Percentiles rank a stretch among this genome's conserved stretches.
Conservation (phyloP, 192 early-diverging fungal species). For the Gaertneriomyces semiglobifer region DNA sequence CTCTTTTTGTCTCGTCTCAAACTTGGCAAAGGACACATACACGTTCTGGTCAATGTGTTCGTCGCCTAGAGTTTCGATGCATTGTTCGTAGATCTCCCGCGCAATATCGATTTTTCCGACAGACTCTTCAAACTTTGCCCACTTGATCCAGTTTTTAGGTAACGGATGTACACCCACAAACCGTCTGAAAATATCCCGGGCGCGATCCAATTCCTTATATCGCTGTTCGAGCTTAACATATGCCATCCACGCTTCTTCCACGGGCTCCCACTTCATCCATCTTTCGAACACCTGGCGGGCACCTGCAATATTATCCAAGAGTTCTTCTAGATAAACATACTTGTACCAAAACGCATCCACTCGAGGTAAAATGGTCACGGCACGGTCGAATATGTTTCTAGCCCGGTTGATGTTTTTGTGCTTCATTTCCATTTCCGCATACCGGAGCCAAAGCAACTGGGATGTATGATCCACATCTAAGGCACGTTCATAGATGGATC, state of each 20-base stretch:
- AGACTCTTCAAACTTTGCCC: conserved; percentile 92
- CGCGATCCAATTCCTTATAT: conserved; percentile 78
- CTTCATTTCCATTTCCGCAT: conserved; percentile 98
- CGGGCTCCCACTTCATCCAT: conserved; percentile 99
- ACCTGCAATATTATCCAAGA: conserved; percentile 83
- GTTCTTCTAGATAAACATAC: conserved; percentile 98
- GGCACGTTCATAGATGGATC: conserved; percentile 77
- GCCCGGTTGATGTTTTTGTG: conserved; percentile 90
- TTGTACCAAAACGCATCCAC: conserved; percentile 76
- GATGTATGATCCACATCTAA: conserved; percentile 86
- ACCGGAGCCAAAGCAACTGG: conserved; percentile 83
- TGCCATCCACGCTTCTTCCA: conserved; percentile 87
- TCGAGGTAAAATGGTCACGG: conserved; percentile 78
- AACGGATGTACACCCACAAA: conserved; percentile 88
- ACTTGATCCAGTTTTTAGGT: conserved; percentile 94
- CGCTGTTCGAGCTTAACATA: conserved; percentile 91
- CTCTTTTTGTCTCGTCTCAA: conserved; percentile 87
- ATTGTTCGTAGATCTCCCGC: conserved; percentile 84
- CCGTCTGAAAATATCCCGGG: conserved; percentile 74
- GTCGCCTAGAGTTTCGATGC: conserved; percentile 83
- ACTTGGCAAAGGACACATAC: conserved; percentile 95
- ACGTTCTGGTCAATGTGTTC: conserved; percentile 90
- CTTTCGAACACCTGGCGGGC: conserved; percentile 93
- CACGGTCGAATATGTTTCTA: conserved; percentile 91
- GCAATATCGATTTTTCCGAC: conserved; percentile 68